phyloP scores from a whole-genome alignment of 129 eudicot species.

The Pulicaria dysenterica region DNA sequence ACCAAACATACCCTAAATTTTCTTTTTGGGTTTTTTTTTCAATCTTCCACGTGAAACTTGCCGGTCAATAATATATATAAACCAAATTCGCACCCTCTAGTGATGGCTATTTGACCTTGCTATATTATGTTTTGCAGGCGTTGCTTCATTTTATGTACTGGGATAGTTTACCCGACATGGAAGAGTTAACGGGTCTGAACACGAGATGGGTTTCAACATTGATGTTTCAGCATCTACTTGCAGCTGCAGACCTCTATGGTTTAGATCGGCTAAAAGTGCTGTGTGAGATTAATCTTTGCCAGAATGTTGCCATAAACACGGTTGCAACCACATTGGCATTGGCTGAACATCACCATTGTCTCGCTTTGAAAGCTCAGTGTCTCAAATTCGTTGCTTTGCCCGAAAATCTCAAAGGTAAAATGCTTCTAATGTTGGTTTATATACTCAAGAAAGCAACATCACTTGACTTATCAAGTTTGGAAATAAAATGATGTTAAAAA shows the following conservation, averaged over 20 bases:
- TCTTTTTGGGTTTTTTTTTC: neutral
- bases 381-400: slow-evolving; percentile 78
- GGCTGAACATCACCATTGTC: slow-evolving; percentile 90
- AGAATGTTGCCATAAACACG: slow-evolving; percentile 69
- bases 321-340: slow-evolving; percentile 87
- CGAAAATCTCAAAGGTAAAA: slow-evolving; percentile 70
- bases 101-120: neutral
- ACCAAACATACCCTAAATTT: no score
- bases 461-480: neutral
- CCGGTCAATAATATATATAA: neutral
- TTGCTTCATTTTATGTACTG: slow-evolving; percentile 76
- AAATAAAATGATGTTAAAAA: neutral
- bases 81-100: neutral
- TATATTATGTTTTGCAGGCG: slow-evolving; percentile 43
- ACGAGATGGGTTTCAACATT: slow-evolving; percentile 66
- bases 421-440: neutral
- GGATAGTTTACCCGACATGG: slow-evolving; percentile 76
- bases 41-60: neutral
- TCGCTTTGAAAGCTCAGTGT: slow-evolving; percentile 68
- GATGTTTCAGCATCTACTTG: slow-evolving; percentile 87
- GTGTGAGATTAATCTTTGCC: slow-evolving; percentile 75
- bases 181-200: slow-evolving; percentile 66
- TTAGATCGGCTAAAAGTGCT: slow-evolving; percentile 64
- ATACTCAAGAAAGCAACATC: neutral
- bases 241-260: slow-evolving; percentile 86